Percentiles rank a stretch among this genome's conserved stretches.
phyloP scores from a whole-genome alignment of 192 early-diverging fungal genomes.

The Mortierella antarctica region DNA sequence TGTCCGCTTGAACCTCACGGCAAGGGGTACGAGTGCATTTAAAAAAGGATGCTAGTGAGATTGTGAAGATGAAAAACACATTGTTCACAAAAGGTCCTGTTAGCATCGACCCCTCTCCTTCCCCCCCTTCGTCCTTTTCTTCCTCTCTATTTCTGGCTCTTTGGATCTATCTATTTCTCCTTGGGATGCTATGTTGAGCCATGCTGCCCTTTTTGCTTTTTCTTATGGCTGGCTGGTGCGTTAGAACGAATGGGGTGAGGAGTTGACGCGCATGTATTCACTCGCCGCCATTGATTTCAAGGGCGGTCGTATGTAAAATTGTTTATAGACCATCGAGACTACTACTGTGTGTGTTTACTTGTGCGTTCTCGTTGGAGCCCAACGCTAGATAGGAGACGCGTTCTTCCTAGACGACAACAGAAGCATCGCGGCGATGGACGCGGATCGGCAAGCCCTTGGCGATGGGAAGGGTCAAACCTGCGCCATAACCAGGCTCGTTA shows the following conservation, averaged over 20 bases:
- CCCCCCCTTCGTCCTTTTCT: background rate
- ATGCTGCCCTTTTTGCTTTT: background rate
- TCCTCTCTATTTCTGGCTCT: background rate
- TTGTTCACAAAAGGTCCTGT: no score
- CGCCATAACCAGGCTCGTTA: slow-evolving; percentile 19
- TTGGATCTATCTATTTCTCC: background rate
- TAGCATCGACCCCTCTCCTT: background rate
- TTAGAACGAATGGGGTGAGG: background rate
- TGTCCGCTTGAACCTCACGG: background rate
- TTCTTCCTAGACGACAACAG: background rate
- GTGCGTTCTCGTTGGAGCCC: background rate
- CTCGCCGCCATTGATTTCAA: background rate
- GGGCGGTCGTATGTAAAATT: background rate
- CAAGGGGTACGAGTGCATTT: background rate
- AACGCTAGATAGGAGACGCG: background rate
- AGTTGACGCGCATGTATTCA: background rate
- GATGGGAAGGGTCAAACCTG: slow-evolving; percentile 32
- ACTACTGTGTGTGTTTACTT: slow-evolving; percentile 1
- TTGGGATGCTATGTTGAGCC: no score
- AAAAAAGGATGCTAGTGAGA: background rate
- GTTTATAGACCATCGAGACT: background rate
- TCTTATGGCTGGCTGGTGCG: background rate
- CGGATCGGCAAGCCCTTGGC: slow-evolving; percentile 23
- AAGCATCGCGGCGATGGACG: slow-evolving; percentile 1
- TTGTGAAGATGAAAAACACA: background rate